Base-by-base conservation (phyloP, 768 basidiomycete species). In the Pulveroboletus frians region DNA sequence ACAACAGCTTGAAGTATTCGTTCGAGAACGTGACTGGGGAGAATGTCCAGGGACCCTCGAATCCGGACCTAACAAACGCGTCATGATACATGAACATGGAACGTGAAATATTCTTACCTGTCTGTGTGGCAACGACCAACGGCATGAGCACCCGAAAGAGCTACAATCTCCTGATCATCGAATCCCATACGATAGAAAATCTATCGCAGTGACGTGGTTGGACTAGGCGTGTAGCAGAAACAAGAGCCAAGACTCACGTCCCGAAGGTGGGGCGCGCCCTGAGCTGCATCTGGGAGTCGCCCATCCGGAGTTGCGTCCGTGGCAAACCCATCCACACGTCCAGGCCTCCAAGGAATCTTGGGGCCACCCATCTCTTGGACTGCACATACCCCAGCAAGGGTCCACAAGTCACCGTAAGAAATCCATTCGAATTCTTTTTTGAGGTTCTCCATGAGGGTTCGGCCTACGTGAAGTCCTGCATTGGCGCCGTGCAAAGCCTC, bases 111-210 rank as follows among this genome's bases (percentile, higher is more conserved):
- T 31, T 58, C 72, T 56, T 63, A 80, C 79, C 90, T 81, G 69
- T 89, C 79, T 49, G 75, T 50, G 75, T 99, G 95, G 78, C 92
- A 95, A 65, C 95, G 89, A 20, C 96, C 95, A 39, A 99, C 83
- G 50, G 92, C 93, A 64, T 99, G 95, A 32, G 91, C 93, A 54
- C 95, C 95, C 20, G 81, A 81, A 56, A 97, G 87, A 47, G 92
- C 91, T 52, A 96, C 94, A 43, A 98, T 98, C 72, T 97, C 95
- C 69, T 90, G 91, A 71, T 99, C 95, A 65, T 92, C 87, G 77
- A 97, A 94, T 46, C 84, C 85, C 85, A 86, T 85, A 47, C 84
- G 79, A 68, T 84, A 78, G 71, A 85, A 87, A 68, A 85, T 80
- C 75, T 76, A 42, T 35, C 15, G 2, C 4, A 14, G 43, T 31